Conservation (phyloP, 2,329 filamentous ascomycete species). For the Uncinocarpus reesii region DNA sequence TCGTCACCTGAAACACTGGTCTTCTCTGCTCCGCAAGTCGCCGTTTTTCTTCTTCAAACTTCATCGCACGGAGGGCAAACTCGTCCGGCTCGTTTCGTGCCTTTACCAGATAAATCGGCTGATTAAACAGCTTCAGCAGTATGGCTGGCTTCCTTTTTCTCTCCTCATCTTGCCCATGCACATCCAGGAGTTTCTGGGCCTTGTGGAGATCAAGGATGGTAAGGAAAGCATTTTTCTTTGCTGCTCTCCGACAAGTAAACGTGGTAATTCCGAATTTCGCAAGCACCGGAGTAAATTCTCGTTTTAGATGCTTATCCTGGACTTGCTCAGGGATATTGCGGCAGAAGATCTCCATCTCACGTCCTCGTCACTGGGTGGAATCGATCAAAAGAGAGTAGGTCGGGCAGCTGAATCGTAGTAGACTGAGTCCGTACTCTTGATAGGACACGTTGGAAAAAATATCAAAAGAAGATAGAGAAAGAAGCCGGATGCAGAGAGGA, state of each 20-base stretch:
- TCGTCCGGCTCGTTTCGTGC: conserved; percentile 17
- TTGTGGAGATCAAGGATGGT: conserved; percentile 19
- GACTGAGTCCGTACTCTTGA: too few relatives aligned
- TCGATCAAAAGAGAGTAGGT: neutral
- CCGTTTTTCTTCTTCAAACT: conserved; percentile 18
- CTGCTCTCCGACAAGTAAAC: conserved; percentile 20
- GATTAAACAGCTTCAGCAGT: conserved; percentile 17
- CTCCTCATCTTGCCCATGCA: conserved; percentile 16
- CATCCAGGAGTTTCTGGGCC: conserved; percentile 16
- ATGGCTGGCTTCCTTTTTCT: conserved; percentile 10
- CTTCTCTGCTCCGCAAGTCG: too few relatives aligned
- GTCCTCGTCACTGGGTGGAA: neutral
- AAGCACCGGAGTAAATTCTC: conserved; percentile 19
- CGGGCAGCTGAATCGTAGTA: too few relatives aligned
- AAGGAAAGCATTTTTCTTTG: conserved; percentile 19
- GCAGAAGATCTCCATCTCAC: conserved; percentile 23
- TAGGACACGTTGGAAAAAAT: too few relatives aligned
- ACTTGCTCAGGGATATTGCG: conserved; percentile 21
- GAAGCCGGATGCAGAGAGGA: too few relatives aligned
- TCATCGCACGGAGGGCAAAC: conserved; percentile 16
- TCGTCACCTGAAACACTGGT: neutral
- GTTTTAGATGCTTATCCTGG: conserved; percentile 18
- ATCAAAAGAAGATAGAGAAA: too few relatives aligned
- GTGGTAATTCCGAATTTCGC: conserved; percentile 17
- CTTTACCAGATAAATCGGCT: conserved; percentile 17